Evolutionary conservation across 805 yeast species (phyloP).

Genomic region (Hermanozyma aechmeae): DNA sequence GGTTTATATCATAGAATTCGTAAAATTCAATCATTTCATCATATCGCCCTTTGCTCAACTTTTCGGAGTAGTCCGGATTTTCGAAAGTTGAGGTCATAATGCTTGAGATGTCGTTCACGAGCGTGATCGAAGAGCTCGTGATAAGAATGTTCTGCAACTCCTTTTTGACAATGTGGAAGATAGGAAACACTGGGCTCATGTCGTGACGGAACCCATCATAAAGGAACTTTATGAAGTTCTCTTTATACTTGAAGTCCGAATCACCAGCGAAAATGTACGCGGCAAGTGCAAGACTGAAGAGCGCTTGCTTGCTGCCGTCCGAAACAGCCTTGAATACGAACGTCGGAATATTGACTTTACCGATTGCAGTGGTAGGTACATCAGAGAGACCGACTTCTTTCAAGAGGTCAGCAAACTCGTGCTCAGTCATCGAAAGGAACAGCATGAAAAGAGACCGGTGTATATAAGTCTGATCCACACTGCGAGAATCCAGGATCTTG

Average conservation of each 20-base stretch:
- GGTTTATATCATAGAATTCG: too few relatives aligned
- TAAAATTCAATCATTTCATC: too few relatives aligned
- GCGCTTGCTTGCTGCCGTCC: slow-evolving; percentile 11
- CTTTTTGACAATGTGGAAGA: slow-evolving; percentile 22
- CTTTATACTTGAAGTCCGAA: slow-evolving; percentile 17
- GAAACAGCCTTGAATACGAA: slow-evolving; percentile 17
- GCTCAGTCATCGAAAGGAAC: slow-evolving; percentile 19
- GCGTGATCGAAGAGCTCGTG: slow-evolving; percentile 17
- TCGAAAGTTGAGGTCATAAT: too few relatives aligned
- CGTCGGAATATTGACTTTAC: slow-evolving; percentile 17
- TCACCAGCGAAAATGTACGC: slow-evolving; percentile 20
- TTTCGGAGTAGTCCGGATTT: too few relatives aligned
- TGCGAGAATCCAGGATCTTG: too few relatives aligned
- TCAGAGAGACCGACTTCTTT: slow-evolving; percentile 12
- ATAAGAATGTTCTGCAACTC: slow-evolving; percentile 19
- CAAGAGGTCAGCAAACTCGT: slow-evolving; percentile 15
- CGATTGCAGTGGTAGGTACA: slow-evolving; percentile 3
- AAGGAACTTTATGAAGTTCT: slow-evolving; percentile 21
- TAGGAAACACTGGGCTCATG: slow-evolving; percentile 13
- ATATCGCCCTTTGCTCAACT: too few relatives aligned
- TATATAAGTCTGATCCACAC: too few relatives aligned
- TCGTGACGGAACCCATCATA: slow-evolving; percentile 14
- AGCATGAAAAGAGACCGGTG: slow-evolving; percentile 24
- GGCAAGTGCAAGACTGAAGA: slow-evolving; percentile 17
- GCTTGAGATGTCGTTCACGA: slow-evolving; percentile 18